Conservation (phyloP, 208 protist species). For the Trypanosomatidae sp. region DNA sequence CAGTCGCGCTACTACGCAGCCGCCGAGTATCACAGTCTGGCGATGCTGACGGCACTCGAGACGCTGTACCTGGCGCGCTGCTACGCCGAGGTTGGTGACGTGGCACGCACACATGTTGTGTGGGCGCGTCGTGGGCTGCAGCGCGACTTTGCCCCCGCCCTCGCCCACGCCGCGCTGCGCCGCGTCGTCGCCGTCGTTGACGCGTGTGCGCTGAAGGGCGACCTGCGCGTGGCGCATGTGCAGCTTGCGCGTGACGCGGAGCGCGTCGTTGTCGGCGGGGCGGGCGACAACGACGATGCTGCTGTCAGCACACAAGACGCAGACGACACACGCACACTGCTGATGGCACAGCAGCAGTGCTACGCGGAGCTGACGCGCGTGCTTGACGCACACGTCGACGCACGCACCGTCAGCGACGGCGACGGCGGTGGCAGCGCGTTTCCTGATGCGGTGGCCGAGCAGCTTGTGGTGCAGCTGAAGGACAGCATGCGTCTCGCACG, state of each 20-base stretch:
- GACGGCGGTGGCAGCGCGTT: too few relatives aligned
- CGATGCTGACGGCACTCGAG: slow-evolving; percentile 48
- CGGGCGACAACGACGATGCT: slow-evolving; percentile 10
- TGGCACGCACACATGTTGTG: slow-evolving; percentile 34
- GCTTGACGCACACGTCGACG: slow-evolving; percentile 40
- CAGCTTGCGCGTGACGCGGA: slow-evolving; percentile 16
- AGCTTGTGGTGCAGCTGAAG: slow-evolving; percentile 26
- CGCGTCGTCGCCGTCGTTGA: slow-evolving; percentile 51
- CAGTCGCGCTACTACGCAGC: slow-evolving; percentile 45
- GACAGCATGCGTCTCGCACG: slow-evolving; percentile 6
- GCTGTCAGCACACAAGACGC: neutral
- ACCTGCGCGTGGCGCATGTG: slow-evolving; percentile 22
- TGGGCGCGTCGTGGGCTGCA: slow-evolving; percentile 42
- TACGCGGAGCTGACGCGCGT: slow-evolving; percentile 14
- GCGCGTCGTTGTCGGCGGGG: slow-evolving; percentile 5
- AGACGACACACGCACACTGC: slow-evolving; percentile 1
- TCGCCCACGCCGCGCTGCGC: slow-evolving; percentile 36
- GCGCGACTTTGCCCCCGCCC: slow-evolving; percentile 40
- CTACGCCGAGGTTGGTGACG: slow-evolving; percentile 62
- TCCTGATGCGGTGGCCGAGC: slow-evolving; percentile 17
- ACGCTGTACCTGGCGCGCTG: slow-evolving; percentile 59
- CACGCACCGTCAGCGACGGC: slow-evolving; percentile 9
- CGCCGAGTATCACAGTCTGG: slow-evolving; percentile 39
- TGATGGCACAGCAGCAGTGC: slow-evolving; percentile 10
- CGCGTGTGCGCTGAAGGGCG: slow-evolving; percentile 37